Percentiles rank a stretch among this genome's conserved stretches.
These are phyloP conservation scores for Trametes hirsuta DNA, from an alignment of 1,284 basidiomycete genomes.

Conservation along the genomic window DNA sequence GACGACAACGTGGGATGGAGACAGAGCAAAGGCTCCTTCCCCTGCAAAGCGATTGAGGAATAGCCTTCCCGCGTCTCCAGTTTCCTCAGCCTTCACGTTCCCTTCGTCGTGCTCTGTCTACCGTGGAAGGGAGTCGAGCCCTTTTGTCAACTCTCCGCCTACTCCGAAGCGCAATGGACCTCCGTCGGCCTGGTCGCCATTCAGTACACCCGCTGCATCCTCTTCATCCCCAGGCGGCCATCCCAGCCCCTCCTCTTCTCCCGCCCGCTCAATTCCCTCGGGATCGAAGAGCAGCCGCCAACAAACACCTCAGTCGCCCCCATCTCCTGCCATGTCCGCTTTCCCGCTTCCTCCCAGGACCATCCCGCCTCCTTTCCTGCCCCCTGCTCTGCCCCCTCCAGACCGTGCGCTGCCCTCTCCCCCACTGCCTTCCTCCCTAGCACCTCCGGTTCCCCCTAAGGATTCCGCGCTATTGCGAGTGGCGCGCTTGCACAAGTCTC, in stretches of 20 bases:
- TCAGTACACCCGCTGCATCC: conserved; percentile 7
- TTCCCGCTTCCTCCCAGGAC: conserved; percentile 11
- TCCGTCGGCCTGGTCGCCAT: conserved; percentile 22
- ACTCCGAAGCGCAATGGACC: conserved; percentile 13
- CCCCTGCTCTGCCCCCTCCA: conserved; percentile 13
- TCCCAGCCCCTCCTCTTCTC: conserved; percentile 1
- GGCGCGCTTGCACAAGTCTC: conserved; percentile 19
- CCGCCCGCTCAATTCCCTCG: not conserved
- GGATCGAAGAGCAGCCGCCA: not conserved
- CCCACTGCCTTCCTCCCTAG: conserved; percentile 7
- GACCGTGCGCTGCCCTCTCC: conserved; percentile 13
- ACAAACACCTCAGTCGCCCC: conserved; percentile 1
- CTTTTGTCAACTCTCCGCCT: not conserved
- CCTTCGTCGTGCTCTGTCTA: conserved; percentile 29
- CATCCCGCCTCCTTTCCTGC: conserved; percentile 1
- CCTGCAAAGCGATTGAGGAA: conserved; percentile 13
- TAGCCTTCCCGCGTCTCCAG: conserved; percentile 23
- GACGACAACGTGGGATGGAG: conserved; percentile 14
- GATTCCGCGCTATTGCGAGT: not conserved
- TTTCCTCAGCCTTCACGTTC: conserved; percentile 25
- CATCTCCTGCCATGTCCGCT: conserved; percentile 1
- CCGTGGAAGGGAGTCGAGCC: not conserved
- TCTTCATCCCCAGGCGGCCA: not conserved
- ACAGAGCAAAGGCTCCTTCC: not conserved
- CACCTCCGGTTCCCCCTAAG: conserved; percentile 18